Conservation (phyloP, 2,329 filamentous ascomycete species). For the Iodosphaeria phyllophila region DNA sequence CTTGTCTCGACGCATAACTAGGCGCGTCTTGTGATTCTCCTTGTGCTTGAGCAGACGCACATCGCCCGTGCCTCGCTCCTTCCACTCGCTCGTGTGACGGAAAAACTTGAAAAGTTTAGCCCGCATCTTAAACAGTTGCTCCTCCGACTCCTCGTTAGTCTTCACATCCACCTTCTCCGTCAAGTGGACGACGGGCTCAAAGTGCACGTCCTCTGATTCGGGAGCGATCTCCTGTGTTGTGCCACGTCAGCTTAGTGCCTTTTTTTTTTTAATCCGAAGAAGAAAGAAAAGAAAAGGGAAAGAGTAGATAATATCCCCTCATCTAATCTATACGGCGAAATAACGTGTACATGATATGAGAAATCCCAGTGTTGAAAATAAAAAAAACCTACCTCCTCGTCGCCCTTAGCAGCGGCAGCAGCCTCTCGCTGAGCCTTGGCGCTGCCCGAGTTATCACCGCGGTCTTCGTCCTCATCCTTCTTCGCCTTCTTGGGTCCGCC, state of each 20-base stretch:
- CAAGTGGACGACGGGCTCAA: slow-evolving; percentile 88
- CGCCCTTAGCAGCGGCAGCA: slow-evolving; percentile 35
- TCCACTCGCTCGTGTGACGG: slow-evolving; percentile 85
- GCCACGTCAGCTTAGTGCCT: slow-evolving; percentile 1
- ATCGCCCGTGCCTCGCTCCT: slow-evolving; percentile 95
- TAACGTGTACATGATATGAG: too few relatives aligned
- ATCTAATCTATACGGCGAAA: too few relatives aligned
- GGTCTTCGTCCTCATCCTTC: slow-evolving; percentile 67
- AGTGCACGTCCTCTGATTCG: slow-evolving; percentile 86
- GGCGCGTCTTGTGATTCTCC: slow-evolving; percentile 91
- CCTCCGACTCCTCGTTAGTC: slow-evolving; percentile 96
- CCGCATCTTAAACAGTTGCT: slow-evolving; percentile 98
- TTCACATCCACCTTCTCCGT: slow-evolving; percentile 94
- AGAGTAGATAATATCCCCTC: too few relatives aligned
- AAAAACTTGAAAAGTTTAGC: slow-evolving; percentile 99
- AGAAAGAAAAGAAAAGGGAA: too few relatives aligned
- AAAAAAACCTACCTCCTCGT: slow-evolving; percentile 29
- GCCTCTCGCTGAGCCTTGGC: slow-evolving; percentile 59
- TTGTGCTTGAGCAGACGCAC: slow-evolving; percentile 95
- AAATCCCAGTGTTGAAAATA: too few relatives aligned
- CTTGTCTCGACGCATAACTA: slow-evolving; percentile 99
- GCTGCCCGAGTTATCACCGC: slow-evolving; percentile 74
- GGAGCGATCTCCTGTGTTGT: slow-evolving; percentile 40
- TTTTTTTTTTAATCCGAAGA: neutral
- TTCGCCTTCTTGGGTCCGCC: slow-evolving; percentile 94